Evolutionary conservation across 1,139 yeast genomes (phyloP).

Genomic region (Blastobotrys serpentis): DNA sequence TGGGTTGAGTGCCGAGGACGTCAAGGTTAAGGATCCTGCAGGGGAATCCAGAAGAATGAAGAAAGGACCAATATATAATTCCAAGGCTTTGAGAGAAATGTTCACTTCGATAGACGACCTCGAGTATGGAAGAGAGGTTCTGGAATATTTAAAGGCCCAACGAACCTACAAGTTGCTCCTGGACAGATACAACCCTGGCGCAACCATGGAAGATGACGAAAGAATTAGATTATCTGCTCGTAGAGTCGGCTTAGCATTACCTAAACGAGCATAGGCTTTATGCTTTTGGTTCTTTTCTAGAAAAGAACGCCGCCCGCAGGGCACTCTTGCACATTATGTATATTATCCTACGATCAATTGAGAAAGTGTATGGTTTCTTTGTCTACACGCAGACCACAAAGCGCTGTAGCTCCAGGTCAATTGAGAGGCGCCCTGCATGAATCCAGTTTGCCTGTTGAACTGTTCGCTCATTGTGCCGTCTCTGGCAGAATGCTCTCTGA

Average conservation of each 20-base stretch:
- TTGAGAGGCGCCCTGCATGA: constrained; percentile 80
- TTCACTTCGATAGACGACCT: constrained; percentile 27
- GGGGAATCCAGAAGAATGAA: constrained; percentile 16
- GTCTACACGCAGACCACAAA: constrained; percentile 65
- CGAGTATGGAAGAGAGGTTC: constrained; percentile 49
- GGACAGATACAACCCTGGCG: constrained; percentile 85
- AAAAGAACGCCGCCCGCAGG: too few species aligned
- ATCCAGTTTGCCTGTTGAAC: constrained; percentile 76
- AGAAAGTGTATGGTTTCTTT: constrained; percentile 24
- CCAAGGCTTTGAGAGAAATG: constrained; percentile 24
- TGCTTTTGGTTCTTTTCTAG: too few species aligned
- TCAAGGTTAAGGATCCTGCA: constrained; percentile 7
- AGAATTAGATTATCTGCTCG: constrained; percentile 77
- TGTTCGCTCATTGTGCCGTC: constrained; percentile 89
- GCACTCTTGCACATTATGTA: too few species aligned
- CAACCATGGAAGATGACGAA: constrained; percentile 73
- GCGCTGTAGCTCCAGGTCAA: constrained; percentile 93
- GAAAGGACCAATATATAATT: constrained; percentile 26
- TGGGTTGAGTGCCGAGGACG: constrained; percentile 5
- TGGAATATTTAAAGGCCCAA: constrained; percentile 64
- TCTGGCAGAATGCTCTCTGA: constrained; percentile 67
- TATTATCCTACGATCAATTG: too few species aligned
- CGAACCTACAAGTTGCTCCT: constrained; percentile 73
- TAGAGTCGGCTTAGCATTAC: constrained; percentile 75
- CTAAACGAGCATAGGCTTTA: constrained; percentile 30